A percentile compares a stretch with the other conserved stretches of the same genome.
Conservation (phyloP, 2,329 filamentous ascomycete species). For the Aspergillus sp. region DNA sequence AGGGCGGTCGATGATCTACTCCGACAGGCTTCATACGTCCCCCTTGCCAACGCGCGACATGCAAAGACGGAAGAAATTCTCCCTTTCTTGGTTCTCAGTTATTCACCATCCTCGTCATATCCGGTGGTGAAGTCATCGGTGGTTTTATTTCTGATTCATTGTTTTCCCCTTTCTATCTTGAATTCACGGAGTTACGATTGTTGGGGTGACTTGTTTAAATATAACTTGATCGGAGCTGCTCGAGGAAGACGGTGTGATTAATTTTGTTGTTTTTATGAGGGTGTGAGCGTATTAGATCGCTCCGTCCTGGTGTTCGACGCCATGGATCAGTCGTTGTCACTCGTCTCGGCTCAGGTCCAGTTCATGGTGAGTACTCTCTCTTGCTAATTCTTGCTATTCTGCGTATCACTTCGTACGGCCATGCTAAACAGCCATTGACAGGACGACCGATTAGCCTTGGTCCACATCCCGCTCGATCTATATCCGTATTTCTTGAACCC, state of each 20-base stretch:
- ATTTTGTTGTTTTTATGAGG: background rate
- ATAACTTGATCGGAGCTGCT: background rate
- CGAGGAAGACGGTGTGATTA: background rate
- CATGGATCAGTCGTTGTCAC: slow-evolving; percentile 31
- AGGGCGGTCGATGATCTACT: background rate
- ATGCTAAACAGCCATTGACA: slow-evolving; percentile 40
- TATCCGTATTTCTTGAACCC: slow-evolving; percentile 79
- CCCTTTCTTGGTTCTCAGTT: background rate
- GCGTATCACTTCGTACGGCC: background rate
- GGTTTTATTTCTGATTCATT: background rate
- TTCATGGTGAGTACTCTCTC: slow-evolving; percentile 26
- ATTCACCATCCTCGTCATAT: background rate
- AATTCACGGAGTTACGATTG: too few species aligned
- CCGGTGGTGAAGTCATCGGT: background rate
- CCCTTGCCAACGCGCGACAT: background rate
- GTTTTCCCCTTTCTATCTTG: too few species aligned
- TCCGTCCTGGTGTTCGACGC: background rate
- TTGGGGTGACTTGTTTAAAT: background rate
- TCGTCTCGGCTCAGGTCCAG: slow-evolving; percentile 33
- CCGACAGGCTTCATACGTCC: background rate
- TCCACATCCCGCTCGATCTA: slow-evolving; percentile 82
- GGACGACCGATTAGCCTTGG: slow-evolving; percentile 83
- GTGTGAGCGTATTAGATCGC: background rate
- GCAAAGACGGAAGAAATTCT: slow-evolving; percentile 11
- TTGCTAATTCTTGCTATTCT: background rate